These are phyloP conservation scores for Aquilaria sinensis DNA, from an alignment of 345 rosid species.

Conservation along the genomic window DNA sequence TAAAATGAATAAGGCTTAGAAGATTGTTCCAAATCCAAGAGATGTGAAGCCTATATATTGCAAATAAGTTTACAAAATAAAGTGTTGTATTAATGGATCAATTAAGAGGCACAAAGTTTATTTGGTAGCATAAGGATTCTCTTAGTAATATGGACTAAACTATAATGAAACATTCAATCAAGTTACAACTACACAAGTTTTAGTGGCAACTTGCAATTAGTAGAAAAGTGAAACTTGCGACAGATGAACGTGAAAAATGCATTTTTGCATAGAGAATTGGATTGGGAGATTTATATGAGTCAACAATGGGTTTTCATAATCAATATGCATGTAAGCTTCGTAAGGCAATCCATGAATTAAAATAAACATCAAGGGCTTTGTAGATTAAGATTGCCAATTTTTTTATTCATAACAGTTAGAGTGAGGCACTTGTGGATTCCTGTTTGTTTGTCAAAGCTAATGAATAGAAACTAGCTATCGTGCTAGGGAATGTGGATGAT, in stretches of 20 bases:
- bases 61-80: background rate
- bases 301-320: background rate
- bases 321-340: slow-evolving; percentile 5
- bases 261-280: background rate
- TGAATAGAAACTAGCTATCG: slow-evolving; percentile 1
- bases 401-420: background rate
- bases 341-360: slow-evolving; percentile 10
- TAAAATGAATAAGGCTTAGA: background rate
- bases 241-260: background rate
- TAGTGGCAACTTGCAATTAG: background rate
- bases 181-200: background rate
- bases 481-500: slow-evolving; percentile 4
- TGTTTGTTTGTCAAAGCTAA: slow-evolving; percentile 8
- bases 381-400: background rate
- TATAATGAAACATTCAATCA: background rate
- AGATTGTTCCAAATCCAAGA: background rate
- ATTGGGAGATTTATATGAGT: background rate
- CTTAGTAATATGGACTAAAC: background rate
- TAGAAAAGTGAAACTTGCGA: background rate
- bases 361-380: background rate
- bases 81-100: background rate
- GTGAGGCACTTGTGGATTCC: background rate
- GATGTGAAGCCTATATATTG: background rate
- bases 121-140: background rate
- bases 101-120: background rate